Evolutionary conservation across 75 land plant species (phyloP).

Genomic region (Pinus taeda): DNA sequence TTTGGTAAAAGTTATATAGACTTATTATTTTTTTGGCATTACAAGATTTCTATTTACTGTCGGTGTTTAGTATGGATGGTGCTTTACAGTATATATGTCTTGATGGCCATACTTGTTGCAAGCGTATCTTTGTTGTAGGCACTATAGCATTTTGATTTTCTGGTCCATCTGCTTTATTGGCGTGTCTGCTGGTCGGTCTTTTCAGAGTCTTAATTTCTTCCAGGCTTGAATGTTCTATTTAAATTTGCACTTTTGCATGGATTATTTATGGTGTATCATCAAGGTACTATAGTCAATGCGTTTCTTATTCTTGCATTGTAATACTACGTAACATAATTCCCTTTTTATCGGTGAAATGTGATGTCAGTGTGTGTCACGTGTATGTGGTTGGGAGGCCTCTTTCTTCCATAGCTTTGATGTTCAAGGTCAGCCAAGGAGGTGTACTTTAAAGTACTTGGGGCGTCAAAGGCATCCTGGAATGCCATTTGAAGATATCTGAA

Average conservation of each 20-base stretch:
- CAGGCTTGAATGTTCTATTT: not conserved
- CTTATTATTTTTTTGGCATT: not conserved
- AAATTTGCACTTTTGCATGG: not conserved
- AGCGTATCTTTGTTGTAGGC: not conserved
- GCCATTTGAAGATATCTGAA: not conserved
- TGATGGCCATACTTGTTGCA: not conserved
- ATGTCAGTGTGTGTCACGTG: slow-evolving; percentile 5
- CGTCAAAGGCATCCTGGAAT: no score
- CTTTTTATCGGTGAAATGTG: not conserved
- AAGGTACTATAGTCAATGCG: not conserved
- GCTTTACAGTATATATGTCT: not conserved
- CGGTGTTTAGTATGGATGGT: not conserved
- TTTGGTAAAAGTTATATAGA: not conserved
- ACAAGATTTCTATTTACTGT: not conserved
- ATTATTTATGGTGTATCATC: not conserved
- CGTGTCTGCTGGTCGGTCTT: no score
- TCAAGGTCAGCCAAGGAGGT: not conserved
- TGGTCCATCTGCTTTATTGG: no score
- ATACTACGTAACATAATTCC: not conserved
- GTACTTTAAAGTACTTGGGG: not conserved
- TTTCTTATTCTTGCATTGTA: not conserved
- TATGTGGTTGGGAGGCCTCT: slow-evolving; percentile 1
- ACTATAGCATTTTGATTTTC: not conserved
- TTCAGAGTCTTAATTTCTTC: not conserved
- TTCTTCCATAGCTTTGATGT: slow-evolving; percentile 3